Evolutionary conservation across 1,284 basidiomycete species (phyloP).

Genomic region (Malassezia vespertilionis): DNA sequence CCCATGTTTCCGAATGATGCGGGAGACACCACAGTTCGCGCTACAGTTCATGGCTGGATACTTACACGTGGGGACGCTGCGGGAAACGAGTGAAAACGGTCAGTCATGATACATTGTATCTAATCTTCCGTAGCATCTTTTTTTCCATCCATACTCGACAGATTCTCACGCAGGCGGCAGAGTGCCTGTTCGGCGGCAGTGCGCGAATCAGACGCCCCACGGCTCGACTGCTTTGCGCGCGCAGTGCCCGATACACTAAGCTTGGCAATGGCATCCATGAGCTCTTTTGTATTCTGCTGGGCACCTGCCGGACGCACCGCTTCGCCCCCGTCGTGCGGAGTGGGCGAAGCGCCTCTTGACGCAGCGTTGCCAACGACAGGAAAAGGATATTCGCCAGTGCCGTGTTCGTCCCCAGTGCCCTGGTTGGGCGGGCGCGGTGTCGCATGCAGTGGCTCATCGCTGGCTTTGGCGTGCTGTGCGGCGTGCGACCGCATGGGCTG

Average conservation of each 20-base stretch:
- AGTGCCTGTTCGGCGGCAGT: slow-evolving; percentile 21
- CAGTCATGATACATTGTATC: too few relatives aligned
- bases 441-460: background rate
- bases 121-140: too few relatives aligned
- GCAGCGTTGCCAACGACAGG: background rate
- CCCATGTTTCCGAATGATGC: slow-evolving; percentile 39
- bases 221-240: slow-evolving; percentile 14
- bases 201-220: slow-evolving; percentile 19
- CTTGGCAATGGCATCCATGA: slow-evolving; percentile 30
- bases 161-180: slow-evolving; percentile 19
- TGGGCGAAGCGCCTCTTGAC: background rate
- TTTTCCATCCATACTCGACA: slow-evolving; percentile 5
- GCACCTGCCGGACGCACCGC: too few relatives aligned
- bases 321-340: background rate
- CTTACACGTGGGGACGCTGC: background rate
- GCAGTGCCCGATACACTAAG: slow-evolving; percentile 30
- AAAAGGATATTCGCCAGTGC: background rate
- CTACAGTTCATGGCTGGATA: slow-evolving; percentile 29
- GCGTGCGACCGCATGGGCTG: slow-evolving; percentile 15
- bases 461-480: background rate
- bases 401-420: background rate
- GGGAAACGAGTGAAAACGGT: too few relatives aligned
- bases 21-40: slow-evolving; percentile 28
- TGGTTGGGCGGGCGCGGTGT: background rate
- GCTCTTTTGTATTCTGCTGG: slow-evolving; percentile 22